Evolutionary conservation across 192 early-diverging fungal species (phyloP), one percentile per base, ranked within the genome.

Genomic region (Coemansia sp.): DNA sequence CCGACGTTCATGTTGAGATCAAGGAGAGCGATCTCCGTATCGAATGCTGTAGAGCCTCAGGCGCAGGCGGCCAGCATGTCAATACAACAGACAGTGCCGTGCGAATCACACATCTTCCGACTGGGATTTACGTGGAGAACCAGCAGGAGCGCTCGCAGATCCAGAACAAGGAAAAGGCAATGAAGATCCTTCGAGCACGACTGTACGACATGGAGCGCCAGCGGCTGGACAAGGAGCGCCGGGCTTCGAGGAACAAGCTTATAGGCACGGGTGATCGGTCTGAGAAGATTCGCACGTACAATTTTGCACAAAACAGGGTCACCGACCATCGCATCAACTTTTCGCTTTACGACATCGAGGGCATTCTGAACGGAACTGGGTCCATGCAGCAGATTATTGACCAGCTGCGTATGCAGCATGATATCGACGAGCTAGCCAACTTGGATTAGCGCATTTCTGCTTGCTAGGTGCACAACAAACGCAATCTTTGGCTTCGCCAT

Each of bases 1-100:
- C 88, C 20, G 83, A 92, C 43, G 88, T 92, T 6, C 84, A 92
- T 36, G 85, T 92, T 15, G 85, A 88, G 52, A 85, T 94, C 24
- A 81, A 81, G 5, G 90, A 91, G 20, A 69, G 75, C 0, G 91
- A 92, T 57, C 72, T 94, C 6, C 81, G 88, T 1, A 85, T 92
- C 30, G 92, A 94, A 61, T 84, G 88, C 34, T 92, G 87, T 66
- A 81, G 92, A 7, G 88, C 92, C 26, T 89, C 88, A 15, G 92
- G 92, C 14, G 87, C 89, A n/a, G 92, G 92, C n/a, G 92, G 92
- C 16, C 92, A 94, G 86, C 95, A 97, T 71, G 95, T 98, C 8
- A 99, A 97, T 60, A 98, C 91, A 4, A 97, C 97, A 0, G 95
- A 98, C 60, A 92, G 90, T 68, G 95, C 97, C 8, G 94, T 98